Percentiles rank a stretch among this genome's conserved stretches.
These are phyloP conservation scores for Boletus coccyginus DNA, from an alignment of 768 basidiomycete species.

Conservation along the genomic window DNA sequence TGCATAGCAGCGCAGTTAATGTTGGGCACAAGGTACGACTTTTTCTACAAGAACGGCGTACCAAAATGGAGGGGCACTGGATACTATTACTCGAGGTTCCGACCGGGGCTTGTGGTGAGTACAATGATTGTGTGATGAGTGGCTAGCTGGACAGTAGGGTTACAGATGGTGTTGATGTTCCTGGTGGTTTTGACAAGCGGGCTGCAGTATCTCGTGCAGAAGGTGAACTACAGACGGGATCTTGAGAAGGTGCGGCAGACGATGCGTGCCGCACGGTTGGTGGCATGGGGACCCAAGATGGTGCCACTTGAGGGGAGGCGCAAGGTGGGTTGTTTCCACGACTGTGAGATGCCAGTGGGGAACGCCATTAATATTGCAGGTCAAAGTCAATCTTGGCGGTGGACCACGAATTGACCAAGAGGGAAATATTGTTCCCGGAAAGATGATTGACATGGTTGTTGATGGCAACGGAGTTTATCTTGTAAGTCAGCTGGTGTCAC, in stretches of 20 bases:
- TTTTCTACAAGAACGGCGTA: conserved; percentile 97
- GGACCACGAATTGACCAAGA: conserved; percentile 50
- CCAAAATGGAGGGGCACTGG: conserved; percentile 95
- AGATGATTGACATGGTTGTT: conserved; percentile 77
- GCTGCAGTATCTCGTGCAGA: conserved; percentile 79
- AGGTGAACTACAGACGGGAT: conserved; percentile 74
- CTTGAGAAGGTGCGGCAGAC: conserved; percentile 63
- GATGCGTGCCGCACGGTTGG: conserved; percentile 56
- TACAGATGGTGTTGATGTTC: conserved; percentile 73
- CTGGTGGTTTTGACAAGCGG: conserved; percentile 72
- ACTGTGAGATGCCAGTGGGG: neutral
- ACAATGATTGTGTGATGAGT: neutral
- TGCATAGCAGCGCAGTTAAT: neutral
- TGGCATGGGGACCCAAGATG: conserved; percentile 83
- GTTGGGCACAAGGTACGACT: conserved; percentile 63
- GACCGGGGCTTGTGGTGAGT: conserved; percentile 83
- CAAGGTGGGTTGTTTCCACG: conserved; percentile 49
- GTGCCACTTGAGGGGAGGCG: conserved; percentile 58
- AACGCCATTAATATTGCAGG: conserved; percentile 38
- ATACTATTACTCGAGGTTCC: conserved; percentile 94
- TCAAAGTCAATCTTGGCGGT: conserved; percentile 68
- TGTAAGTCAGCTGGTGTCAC: conserved; percentile 43
- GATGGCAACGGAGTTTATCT: conserved; percentile 74
- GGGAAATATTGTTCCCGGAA: conserved; percentile 47
- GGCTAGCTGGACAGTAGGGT: neutral